phyloP scores from a whole-genome alignment of 306 rosid genomes.

The Corylus heterophylla region DNA sequence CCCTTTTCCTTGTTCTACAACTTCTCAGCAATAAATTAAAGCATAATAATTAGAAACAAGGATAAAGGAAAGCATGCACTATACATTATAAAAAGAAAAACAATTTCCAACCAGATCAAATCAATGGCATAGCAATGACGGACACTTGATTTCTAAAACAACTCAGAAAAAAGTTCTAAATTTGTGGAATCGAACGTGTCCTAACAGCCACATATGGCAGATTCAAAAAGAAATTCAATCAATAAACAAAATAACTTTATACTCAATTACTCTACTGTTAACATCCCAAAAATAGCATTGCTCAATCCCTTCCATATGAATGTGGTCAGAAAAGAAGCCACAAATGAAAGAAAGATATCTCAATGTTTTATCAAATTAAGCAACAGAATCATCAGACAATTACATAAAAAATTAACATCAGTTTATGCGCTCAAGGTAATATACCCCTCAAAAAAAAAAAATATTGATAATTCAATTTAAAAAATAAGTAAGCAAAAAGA shows the following conservation, averaged over 20 bases:
- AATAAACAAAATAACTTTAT: background rate
- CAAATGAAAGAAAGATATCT: background rate
- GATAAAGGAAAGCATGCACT: conserved; percentile 3
- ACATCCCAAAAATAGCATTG: background rate
- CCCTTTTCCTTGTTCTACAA: conserved; percentile 22
- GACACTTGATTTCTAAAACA: background rate
- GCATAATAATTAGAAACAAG: background rate
- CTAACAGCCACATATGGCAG: conserved; percentile 6
- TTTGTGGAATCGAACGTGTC: background rate
- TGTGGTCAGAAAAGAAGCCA: background rate
- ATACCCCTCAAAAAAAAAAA: too few relatives aligned
- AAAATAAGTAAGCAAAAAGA: background rate
- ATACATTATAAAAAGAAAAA: conserved; percentile 1
- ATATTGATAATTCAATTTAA: background rate
- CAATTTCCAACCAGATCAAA: conserved; percentile 3
- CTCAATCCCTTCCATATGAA: background rate
- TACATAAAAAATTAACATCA: background rate
- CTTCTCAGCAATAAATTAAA: conserved; percentile 17
- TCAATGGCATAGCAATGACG: conserved; percentile 6
- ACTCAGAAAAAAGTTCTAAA: background rate
- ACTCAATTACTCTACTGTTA: background rate
- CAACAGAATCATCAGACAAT: background rate
- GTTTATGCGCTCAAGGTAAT: background rate
- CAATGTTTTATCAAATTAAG: background rate
- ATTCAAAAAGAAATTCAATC: background rate